Evolutionary conservation across 495 filamentous ascomycete genomes (phyloP), one percentile per base, ranked within the genome.

Genomic region (Aspergillus steynii): DNA sequence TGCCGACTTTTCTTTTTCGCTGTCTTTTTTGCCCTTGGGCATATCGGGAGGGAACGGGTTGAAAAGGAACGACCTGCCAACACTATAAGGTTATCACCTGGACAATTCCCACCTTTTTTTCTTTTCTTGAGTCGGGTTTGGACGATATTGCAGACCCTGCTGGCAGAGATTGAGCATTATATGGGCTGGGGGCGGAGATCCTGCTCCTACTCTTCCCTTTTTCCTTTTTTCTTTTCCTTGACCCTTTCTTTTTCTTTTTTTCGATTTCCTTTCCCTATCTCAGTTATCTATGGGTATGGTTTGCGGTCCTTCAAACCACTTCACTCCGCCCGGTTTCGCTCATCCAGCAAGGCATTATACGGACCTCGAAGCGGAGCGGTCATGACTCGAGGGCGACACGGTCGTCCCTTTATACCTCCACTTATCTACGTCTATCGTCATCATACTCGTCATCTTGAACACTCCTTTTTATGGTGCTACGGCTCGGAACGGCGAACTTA

Each of bases 401-500:
- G 64, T 56, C 58, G 49, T 62, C 52, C 45, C 52, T 64, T 58
- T 53, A 56, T 56, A 46, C 42, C 54, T 51, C 58, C 55, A 37
- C 58, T 57, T 61, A 53, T 58, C 47, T 59, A 20, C 27, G 29
- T 49, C 29, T 31, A 37, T 60, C 60, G 50, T 61, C 55, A 60
- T 66, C 37, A 53, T 47, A 46, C 58, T 55, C 55, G 46, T 51
- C 45, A 61, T 60, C 59, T 47, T 62, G 63, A 71, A 71, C 76
- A 72, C 66, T 75, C 71, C 67, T 76, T 74, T 69, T 59, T 12
- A 79, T 71, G 76, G 76, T 77, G 73, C 73, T 70, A 77, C 70
- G 76, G 74, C 71, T 77, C 66, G 71, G 73, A 76, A 75, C 70
- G 76, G 74, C 76, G 71, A 76, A 74, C 63, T 71, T 71, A 74